phyloP scores from a whole-genome alignment of 768 basidiomycete species.

The Russula ochroleuca region DNA sequence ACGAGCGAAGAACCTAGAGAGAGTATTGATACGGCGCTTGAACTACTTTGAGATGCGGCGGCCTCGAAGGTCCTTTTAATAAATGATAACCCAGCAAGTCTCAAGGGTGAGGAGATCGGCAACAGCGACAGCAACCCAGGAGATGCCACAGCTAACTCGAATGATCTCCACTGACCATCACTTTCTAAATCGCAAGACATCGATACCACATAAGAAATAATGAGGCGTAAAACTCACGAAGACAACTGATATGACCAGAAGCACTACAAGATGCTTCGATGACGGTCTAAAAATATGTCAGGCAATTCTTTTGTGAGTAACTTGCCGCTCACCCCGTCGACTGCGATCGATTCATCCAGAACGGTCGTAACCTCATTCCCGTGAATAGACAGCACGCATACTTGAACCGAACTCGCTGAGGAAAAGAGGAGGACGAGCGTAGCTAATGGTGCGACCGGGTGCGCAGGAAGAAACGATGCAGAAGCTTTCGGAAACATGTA shows the following conservation, averaged over 20 bases:
- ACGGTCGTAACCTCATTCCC: constrained; percentile 3
- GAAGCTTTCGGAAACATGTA: constrained; percentile 34
- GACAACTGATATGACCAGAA: constrained; percentile 33
- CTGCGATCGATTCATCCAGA: constrained; percentile 5
- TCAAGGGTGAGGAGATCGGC: constrained; percentile 7
- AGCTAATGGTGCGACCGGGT: constrained; percentile 16
- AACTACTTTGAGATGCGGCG: not conserved
- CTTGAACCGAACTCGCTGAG: not conserved
- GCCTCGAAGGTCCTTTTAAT: constrained; percentile 9
- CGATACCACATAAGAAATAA: not conserved
- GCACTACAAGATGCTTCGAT: constrained; percentile 34
- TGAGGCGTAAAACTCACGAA: constrained; percentile 29
- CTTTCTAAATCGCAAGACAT: constrained; percentile 35
- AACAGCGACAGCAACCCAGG: not conserved
- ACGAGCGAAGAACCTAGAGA: constrained; percentile 56
- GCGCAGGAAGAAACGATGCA: constrained; percentile 32
- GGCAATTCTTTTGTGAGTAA: not conserved
- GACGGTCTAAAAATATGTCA: constrained; percentile 27
- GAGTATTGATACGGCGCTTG: constrained; percentile 38
- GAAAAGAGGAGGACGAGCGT: constrained; percentile 26
- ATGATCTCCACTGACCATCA: constrained; percentile 43
- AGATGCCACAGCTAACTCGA: constrained; percentile 30
- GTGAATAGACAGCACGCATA: constrained; percentile 30
- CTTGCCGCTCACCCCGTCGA: constrained; percentile 14
- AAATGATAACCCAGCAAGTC: constrained; percentile 21